Evolutionary conservation across 2,329 filamentous ascomycete genomes (phyloP), one percentile per base, ranked within the genome.

Genomic region (Blastomyces silverae): DNA sequence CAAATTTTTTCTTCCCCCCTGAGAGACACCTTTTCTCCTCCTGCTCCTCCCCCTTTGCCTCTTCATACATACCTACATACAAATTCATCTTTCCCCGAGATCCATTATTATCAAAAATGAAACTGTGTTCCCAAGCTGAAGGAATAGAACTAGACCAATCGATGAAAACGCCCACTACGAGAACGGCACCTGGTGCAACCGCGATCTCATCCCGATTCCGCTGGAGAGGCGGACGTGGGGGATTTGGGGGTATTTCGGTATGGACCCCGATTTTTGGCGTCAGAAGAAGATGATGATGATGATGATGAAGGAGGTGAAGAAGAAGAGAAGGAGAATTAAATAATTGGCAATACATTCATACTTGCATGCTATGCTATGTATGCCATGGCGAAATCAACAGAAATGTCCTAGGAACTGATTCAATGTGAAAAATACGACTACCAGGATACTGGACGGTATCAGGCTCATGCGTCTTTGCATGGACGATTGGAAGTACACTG

Each of bases 391-490:
- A 6, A 48, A 20, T 5, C 3, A 20, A 48, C 20, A 48, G 17
- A 3, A 48, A 34, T 11, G 5, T 48, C 46, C 44, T n/a, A n/a
- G n/a, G n/a, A n/a, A 48, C 20, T 48, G 20, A 48, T 11, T 48
- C 46, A 48, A 11, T 22, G 20, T 48, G n/a, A 11, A 48, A 48
- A 7, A 11, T 22, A 65, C 17, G 58, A 61, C 59, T 65, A 59
- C 55, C 31, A 69, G 72, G 72, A 44, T 73, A 73, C 63, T 74
- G 72, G 70, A 72, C 71, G 46, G 70, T 74, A 37, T 71, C 71
- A 8, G 71, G 72, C 22, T 70, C 69, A 22, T 72, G 71, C 60
- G 71, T 69, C 48, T 71, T 68, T 46, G 70, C 68, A 65, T 73
- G 71, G 72, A 71, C 71, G 64, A 71, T 67, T 39, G 73, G 71